Evolutionary conservation across 305 asterid species (phyloP).

Genomic region (Nicotiana rustica): DNA sequence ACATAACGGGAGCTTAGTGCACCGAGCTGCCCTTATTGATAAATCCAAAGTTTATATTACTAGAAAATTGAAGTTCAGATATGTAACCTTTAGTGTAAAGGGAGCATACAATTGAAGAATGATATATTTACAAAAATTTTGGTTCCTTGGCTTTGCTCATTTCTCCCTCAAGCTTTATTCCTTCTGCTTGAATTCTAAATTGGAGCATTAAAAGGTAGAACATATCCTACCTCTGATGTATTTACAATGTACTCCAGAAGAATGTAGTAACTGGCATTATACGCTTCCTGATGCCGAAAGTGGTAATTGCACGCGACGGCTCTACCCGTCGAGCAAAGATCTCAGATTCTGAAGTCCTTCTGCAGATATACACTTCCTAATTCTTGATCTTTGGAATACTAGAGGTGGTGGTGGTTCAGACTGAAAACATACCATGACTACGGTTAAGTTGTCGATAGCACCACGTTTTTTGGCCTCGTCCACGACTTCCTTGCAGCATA

Average conservation of each 20-base stretch:
- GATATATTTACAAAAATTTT: slow-evolving; percentile 11
- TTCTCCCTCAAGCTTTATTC: slow-evolving; percentile 21
- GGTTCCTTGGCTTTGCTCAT: slow-evolving; percentile 27
- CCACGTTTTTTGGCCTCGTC: slow-evolving; percentile 84
- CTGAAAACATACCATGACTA: slow-evolving; percentile 80
- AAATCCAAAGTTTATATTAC: slow-evolving; percentile 10
- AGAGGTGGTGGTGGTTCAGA: slow-evolving; percentile 63
- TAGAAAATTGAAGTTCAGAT: background rate
- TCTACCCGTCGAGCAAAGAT: slow-evolving; percentile 65
- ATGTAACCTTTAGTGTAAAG: background rate
- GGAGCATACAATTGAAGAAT: slow-evolving; percentile 29
- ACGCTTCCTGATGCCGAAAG: background rate
- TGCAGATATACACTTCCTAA: slow-evolving; percentile 79
- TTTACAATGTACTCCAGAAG: slow-evolving; percentile 13
- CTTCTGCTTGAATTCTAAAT: slow-evolving; percentile 26
- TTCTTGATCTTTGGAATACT: slow-evolving; percentile 56
- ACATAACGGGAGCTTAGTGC: too few relatives aligned
- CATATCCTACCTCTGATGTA: background rate
- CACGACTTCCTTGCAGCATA: slow-evolving; percentile 81
- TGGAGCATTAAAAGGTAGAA: slow-evolving; percentile 25
- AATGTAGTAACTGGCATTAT: background rate
- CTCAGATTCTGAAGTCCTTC: slow-evolving; percentile 80
- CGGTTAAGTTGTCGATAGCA: slow-evolving; percentile 79
- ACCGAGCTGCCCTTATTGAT: background rate
- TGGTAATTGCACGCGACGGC: background rate